Evolutionary conservation across 2,329 filamentous ascomycete species (phyloP), one percentile per base, ranked within the genome.

Genomic region (Tolypocladium tundrense): DNA sequence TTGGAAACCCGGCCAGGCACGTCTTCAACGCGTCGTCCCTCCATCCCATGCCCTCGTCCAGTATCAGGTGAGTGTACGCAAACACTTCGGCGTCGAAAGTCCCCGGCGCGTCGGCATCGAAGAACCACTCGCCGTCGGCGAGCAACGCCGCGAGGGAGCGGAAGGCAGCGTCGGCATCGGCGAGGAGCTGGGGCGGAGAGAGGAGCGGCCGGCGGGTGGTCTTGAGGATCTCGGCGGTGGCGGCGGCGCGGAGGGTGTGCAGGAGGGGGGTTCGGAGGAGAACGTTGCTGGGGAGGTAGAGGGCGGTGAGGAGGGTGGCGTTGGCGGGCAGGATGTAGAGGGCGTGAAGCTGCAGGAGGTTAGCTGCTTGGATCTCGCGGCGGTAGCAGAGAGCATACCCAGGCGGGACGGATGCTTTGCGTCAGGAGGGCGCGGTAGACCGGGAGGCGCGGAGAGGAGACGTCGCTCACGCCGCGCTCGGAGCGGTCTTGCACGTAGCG

Each of bases 51-150:
- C 60, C 60, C 66, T 85, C 79, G 60, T 88, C 84, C 55, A 96
- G 73, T 56, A 97, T 77, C 55, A 96, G 76, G 70, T 95, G 85
- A 0, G 90, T 92, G 72, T 97, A 99, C 4, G 91, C 86, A 73
- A 97, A 97, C 2, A 97, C 83, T 57, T 84, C 85, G 8, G 93
- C 92, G 73, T 99, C 94, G 65, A 97, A 93, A 31, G 93, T 68
- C 0, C 86, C 84, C 0, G 93, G 90, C 69, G 37, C 71, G 55
- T 58, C 70, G 68, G 60, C 66, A 31, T 68, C 75, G 58, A 82
- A 82, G 68, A 84, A 84, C 78, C 79, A 83, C 3, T 65, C 64
- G 1, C 68, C 65, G 13, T 70, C 64, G 7, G 66, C 70, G 7
- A 83, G 67, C 8, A 80, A 58, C 2, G 70, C 64, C 2, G 75